Base-by-base conservation (phyloP, 441 rosid species). In the Gossypium schwendimanii region DNA sequence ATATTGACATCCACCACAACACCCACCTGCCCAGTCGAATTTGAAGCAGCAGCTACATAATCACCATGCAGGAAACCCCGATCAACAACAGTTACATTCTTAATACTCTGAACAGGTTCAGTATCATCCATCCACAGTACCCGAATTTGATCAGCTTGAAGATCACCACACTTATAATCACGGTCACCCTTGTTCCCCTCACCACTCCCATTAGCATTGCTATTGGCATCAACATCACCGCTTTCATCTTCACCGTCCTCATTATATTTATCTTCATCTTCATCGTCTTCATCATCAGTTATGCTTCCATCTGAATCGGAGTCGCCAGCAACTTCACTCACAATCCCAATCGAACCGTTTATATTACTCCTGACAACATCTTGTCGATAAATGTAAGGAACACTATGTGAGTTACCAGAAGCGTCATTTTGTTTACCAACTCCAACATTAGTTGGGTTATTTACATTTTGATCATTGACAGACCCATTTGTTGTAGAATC, bases 41-140 rank as follows among this genome's bases (percentile, higher is more conserved):
- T 90, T 69, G 81, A 72, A 75, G 89, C 89, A 60, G 91, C 78
- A 81, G 96, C 95, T 74, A 93, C 94, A 79, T 86, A 91, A 80
- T 93, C 98, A 70, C 99, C 98, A 62, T 89, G 93, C 73, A 93
- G 77, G 84, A 96, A 96, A 67, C 94, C 97, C 67, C 99, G 88
- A 80, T 96, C 99, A 74, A 89, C 79, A 76, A 89, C 93, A 6
- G 81, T 78, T 74, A 60, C 78, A 80, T 90, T 85, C 79, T 76
- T 84, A 23, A 80, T 73, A 81, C 81, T 81, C 77, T 93, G 97
- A 77, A 89, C 83, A 20, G 88, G 89, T 73, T 90, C 97, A 0
- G 87, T 86, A 73, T 85, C 87, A 74, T 89, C 91, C 80, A 90
- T 84, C 97, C 98, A 96, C 63, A 87, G 87, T 47, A 93, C 97